Evolutionary conservation across 345 rosid genomes (phyloP).

Genomic region (Moringa oleifera): DNA sequence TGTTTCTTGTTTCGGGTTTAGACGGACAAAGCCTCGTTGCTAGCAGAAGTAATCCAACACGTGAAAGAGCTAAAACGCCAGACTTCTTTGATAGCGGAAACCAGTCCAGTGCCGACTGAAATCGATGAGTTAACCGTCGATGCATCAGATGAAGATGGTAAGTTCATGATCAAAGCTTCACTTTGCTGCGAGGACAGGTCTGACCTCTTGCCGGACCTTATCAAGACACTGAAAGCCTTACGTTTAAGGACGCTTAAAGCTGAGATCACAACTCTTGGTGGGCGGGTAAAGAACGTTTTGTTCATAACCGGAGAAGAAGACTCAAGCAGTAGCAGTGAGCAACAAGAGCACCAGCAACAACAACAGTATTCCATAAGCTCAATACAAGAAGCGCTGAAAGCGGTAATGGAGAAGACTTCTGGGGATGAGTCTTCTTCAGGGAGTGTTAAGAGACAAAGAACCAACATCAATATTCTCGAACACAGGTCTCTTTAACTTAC

Average conservation of each 20-base stretch:
- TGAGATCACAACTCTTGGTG: slow-evolving; percentile 89
- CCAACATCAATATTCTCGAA: slow-evolving; percentile 56
- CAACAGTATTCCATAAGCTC: slow-evolving; percentile 58
- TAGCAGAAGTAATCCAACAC: slow-evolving; percentile 96
- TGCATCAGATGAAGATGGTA: slow-evolving; percentile 73
- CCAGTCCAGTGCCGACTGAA: slow-evolving; percentile 80
- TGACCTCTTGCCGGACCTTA: slow-evolving; percentile 83
- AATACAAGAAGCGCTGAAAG: slow-evolving; percentile 86
- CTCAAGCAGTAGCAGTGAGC: slow-evolving; percentile 24
- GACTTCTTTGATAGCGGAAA: slow-evolving; percentile 73
- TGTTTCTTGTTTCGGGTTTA: slow-evolving; percentile 17
- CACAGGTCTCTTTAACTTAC: slow-evolving; percentile 58
- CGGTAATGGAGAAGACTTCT: slow-evolving; percentile 78
- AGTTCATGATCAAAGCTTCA: slow-evolving; percentile 82
- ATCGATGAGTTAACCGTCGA: slow-evolving; percentile 81
- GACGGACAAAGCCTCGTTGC: slow-evolving; percentile 98
- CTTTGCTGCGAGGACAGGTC: slow-evolving; percentile 92
- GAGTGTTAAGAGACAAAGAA: slow-evolving; percentile 81
- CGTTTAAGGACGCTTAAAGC: slow-evolving; percentile 80
- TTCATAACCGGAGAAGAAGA: slow-evolving; percentile 86
- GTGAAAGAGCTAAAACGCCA: slow-evolving; percentile 89
- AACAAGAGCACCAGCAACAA: slow-evolving; percentile 26
- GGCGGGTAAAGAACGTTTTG: slow-evolving; percentile 88
- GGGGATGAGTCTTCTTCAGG: slow-evolving; percentile 72
- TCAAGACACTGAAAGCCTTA: slow-evolving; percentile 73